These are phyloP conservation scores for Lonicera japonica DNA, from an alignment of 129 eudicot genomes.

Conservation along the genomic window DNA sequence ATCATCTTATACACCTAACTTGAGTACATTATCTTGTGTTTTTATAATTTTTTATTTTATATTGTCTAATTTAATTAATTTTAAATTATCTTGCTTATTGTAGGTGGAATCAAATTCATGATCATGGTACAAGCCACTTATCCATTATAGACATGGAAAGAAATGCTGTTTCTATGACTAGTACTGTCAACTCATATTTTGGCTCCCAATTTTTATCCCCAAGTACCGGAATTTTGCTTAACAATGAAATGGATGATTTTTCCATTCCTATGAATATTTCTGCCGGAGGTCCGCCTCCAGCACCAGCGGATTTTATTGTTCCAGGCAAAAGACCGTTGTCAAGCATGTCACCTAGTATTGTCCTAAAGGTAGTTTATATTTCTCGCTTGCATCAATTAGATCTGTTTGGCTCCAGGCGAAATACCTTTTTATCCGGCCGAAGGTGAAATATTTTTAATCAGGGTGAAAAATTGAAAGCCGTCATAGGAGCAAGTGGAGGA, in stretches of 20 bases:
- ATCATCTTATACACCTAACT: no score
- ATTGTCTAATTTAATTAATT: no score
- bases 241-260: slow-evolving; percentile 66
- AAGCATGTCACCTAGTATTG: slow-evolving; percentile 33
- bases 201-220: slow-evolving; percentile 45
- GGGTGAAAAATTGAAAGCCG: slow-evolving; percentile 40
- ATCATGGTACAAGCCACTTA: slow-evolving; percentile 51
- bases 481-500: slow-evolving; percentile 61
- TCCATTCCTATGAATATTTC: slow-evolving; percentile 37
- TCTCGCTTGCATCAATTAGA: background rate
- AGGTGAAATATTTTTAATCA: background rate
- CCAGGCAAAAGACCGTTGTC: slow-evolving; percentile 57
- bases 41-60: no score
- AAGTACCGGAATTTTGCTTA: slow-evolving; percentile 49
- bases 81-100: background rate
- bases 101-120: slow-evolving; percentile 52
- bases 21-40: no score
- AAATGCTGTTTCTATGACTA: slow-evolving; percentile 51
- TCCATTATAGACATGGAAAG: slow-evolving; percentile 40
- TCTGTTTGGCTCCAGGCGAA: background rate
- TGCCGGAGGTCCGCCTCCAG: slow-evolving; percentile 23
- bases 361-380: slow-evolving; percentile 24
- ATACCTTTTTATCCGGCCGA: background rate
- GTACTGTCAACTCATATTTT: slow-evolving; percentile 45
- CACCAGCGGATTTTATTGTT: slow-evolving; percentile 46